Base-by-base conservation (phyloP, 2,329 filamentous ascomycete species). In the Penicillium digitatum region DNA sequence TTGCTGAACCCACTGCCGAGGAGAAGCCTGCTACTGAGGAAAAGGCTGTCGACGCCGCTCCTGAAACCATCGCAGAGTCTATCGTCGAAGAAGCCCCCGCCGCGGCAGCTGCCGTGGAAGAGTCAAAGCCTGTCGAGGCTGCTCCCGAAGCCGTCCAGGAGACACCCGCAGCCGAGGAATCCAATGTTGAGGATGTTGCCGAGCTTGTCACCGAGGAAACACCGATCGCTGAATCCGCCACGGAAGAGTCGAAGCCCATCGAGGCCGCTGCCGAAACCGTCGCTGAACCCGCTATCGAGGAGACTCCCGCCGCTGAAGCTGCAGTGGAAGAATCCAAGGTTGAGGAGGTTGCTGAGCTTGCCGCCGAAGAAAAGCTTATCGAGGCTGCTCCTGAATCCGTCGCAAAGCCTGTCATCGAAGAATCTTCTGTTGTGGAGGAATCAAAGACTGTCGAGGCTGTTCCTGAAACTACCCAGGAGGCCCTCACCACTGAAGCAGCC, bases 131-230 rank as follows among this genome's bases (percentile, higher is more conserved):
- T 12, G 38, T 24, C 3, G 51, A 54, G 34, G 39, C 47, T 29
- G 20, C 52, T n/a, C 47, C 62, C 42, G 53, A 55, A 12, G 34
- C 46, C 3, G 35, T 37, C 7, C 47, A 57, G 29, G 29, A 20
- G 39, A 39, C 34, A 7, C 46, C 46, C 14, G 34, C 29, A 16
- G 35, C 16, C 1, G 52, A 58, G 27, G 54, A 47, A 29, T n/a
- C 38, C 1, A 54, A 48, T 14, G 3, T 26, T 5, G 45, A 46
- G 20, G 22, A n/a, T n/a, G n/a, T 31, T 26, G 27, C 32, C 11
- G 48, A 48, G 40, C 18, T 20, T 0, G 14, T 11, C 7, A n/a
- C 18, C 29, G 51, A 61, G 24, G 58, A 65, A 48, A n/a, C 47
- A 6, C 24, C n/a, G n/a, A n/a, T n/a, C n/a, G n/a, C n/a, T n/a